Evolutionary conservation across 495 filamentous ascomycete species (phyloP), one percentile per base, ranked within the genome.

Genomic region (Trichocladium uniseriatum): DNA sequence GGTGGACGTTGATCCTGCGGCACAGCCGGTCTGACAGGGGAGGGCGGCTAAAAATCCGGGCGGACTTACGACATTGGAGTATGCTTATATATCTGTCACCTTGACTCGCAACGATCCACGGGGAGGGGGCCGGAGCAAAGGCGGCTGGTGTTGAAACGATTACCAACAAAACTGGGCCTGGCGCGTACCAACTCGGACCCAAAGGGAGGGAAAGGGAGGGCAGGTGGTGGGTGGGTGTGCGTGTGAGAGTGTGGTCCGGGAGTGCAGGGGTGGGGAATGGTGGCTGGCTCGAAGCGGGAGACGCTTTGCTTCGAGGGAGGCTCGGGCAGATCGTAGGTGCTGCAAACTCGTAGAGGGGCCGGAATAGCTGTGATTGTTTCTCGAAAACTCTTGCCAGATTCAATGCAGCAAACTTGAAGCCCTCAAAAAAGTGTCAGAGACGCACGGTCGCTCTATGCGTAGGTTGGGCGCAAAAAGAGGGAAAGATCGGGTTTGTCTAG

Each of bases 31-130:
- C 20, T 24, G 22, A 38, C 48, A 47, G 35, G 41, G 48, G 34
- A 34, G n/a, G 24, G 44, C 32, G 49, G 21, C 15, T 13, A 40
- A 51, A 22, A 43, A 21, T 41, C 20, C 24, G 31, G 47, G 36
- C 31, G 31, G 38, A 61, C 73, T 69, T 67, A 76, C 49, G 72
- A 66, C 73, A 74, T 76, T 71, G 69, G 65, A 58, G 64, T 66
- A 56, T 55, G 62, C 50, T 59, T 54, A 43, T 54, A 40, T 48
- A 54, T 42, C 48, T 52, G 52, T 58, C 61, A 64, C 62, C 63
- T 67, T 67, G 53, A 57, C 69, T 66, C 62, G 51, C 63, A 53
- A 68, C 63, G 58, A 65, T 66, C 60, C 62, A 53, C 57, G 51
- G 24, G 56, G 58, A 59, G 59, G 60, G 54, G 65, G 61, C 59